Percentiles rank a stretch among this genome's conserved stretches.
Conservation (phyloP, 1,284 basidiomycete genomes). For the Volvariella surrecta region DNA sequence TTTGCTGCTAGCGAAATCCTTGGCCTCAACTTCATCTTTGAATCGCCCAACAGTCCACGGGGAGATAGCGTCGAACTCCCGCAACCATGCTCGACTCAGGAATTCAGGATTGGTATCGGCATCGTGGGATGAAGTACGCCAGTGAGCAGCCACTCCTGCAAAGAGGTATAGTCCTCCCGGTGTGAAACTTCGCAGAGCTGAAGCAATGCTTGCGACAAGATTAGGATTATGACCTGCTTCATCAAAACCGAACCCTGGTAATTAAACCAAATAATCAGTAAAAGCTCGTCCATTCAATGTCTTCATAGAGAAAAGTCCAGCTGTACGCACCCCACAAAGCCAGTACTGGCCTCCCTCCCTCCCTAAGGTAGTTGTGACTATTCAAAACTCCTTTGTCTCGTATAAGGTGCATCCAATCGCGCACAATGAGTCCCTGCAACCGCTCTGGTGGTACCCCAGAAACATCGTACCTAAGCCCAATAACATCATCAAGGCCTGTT, state of each 20-base stretch:
- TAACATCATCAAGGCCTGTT: conserved; percentile 8
- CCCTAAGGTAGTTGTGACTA: conserved; percentile 61
- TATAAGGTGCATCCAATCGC: conserved; percentile 65
- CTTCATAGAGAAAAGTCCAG: no score
- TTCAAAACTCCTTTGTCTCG: conserved; percentile 50
- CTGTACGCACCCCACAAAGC: conserved; percentile 61
- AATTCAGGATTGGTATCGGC: conserved; percentile 59
- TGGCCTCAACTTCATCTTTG: conserved; percentile 44
- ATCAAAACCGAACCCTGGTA: conserved; percentile 56
- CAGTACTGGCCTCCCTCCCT: conserved; percentile 58
- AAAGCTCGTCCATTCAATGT: neutral
- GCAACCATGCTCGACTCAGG: conserved; percentile 48
- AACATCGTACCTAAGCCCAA: conserved; percentile 59
- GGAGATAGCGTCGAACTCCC: conserved; percentile 66
- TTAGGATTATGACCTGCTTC: conserved; percentile 52
- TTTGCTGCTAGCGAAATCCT: conserved; percentile 47
- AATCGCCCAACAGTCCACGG: conserved; percentile 72
- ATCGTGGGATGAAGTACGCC: conserved; percentile 60
- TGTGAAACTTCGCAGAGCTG: conserved; percentile 47
- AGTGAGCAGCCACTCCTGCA: conserved; percentile 57
- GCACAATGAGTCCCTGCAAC: conserved; percentile 47
- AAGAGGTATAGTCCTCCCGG: conserved; percentile 69
- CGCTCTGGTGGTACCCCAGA: conserved; percentile 55
- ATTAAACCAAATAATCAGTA: neutral
- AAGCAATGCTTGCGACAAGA: conserved; percentile 43